Evolutionary conservation across 768 basidiomycete genomes (phyloP), one percentile per base, ranked within the genome.

Genomic region (Hortiboletus flavorubellus): DNA sequence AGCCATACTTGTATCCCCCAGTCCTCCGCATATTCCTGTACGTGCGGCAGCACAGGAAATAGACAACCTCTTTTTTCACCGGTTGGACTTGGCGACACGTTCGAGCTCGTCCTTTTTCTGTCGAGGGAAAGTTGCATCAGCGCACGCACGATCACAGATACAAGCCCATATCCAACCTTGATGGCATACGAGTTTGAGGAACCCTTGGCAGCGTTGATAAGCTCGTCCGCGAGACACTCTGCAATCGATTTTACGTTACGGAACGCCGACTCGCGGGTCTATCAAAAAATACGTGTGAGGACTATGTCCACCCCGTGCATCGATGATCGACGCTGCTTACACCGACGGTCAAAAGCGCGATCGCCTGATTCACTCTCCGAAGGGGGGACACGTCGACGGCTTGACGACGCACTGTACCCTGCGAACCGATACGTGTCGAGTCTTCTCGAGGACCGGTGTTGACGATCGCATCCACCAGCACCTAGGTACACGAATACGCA

Each of bases 121-220:
- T 56, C 35, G 42, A 5, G 54, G 5, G 16, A 31, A 3, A 0
- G 14, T 51, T 34, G 6, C 10, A 37, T 59, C 40, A 67, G 39
- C 42, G 31, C 52, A 42, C 16, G 38, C 21, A 12, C 29, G 4
- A 51, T 37, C 6, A 1, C 49, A 21, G 8, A 35, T 8, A 10
- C 14, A 33, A 66, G 14, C 34, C 3, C 2, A 3, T 16, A 8
- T 35, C 76, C 44, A 43, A 91, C 90, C 91, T 98, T 98, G 84
- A 99, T 99, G 59, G 96, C 96, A 73, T 98, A 99, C 52, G 96
- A 98, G 89, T 99, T 99, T 69, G 95, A 98, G 47, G 97, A 98
- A 61, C 97, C 97, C 81, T 99, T 98, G 62, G 96, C 97, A 51
- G 97, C 97, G 75, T 99, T 99, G 84, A 98, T 98, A 69, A 98